Evolutionary conservation across 2,329 filamentous ascomycete species (phyloP).

Genomic region (Aureobasidium melanogenum): DNA sequence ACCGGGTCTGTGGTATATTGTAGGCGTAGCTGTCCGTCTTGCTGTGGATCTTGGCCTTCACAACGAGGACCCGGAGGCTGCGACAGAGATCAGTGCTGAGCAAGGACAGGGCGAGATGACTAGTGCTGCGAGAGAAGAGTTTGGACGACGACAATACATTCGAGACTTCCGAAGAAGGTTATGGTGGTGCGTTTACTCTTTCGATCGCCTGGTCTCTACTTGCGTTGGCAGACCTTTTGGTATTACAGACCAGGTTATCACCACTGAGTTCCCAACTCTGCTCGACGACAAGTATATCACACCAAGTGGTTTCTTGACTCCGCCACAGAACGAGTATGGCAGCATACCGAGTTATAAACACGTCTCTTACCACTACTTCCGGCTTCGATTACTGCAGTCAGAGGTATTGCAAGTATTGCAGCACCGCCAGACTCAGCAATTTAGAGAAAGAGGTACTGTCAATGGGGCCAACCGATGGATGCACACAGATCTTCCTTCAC

Average conservation of each 20-base stretch:
- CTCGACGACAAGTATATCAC: conserved; percentile 87
- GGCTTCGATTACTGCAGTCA: conserved; percentile 78
- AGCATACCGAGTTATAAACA: conserved; percentile 70
- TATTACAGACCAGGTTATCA: conserved; percentile 92
- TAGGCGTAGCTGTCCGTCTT: conserved; percentile 82
- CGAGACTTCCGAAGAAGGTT: conserved; percentile 77
- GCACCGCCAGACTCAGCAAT: conserved; percentile 78
- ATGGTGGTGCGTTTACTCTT: conserved; percentile 96
- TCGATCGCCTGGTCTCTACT: conserved; percentile 89
- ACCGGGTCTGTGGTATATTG: conserved; percentile 93
- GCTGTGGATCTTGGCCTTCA: conserved; percentile 88
- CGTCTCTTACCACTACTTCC: conserved; percentile 86
- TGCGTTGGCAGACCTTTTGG: conserved; percentile 91
- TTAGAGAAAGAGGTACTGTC: conserved; percentile 52
- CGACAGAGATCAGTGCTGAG: conserved; percentile 42
- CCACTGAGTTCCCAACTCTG: conserved; percentile 84
- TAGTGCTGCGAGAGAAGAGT: conserved; percentile 44
- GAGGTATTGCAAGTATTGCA: conserved; percentile 92
- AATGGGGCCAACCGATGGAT: conserved; percentile 62
- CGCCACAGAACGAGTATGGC: conserved; percentile 38
- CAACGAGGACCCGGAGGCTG: conserved; percentile 64
- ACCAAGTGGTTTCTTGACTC: conserved; percentile 59
- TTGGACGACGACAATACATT: conserved; percentile 68
- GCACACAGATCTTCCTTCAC: conserved; percentile 69
- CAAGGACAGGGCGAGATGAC: conserved; percentile 16